Evolutionary conservation across 805 yeast genomes (phyloP), one percentile per base, ranked within the genome.

Genomic region (Yarrowia sp.): DNA sequence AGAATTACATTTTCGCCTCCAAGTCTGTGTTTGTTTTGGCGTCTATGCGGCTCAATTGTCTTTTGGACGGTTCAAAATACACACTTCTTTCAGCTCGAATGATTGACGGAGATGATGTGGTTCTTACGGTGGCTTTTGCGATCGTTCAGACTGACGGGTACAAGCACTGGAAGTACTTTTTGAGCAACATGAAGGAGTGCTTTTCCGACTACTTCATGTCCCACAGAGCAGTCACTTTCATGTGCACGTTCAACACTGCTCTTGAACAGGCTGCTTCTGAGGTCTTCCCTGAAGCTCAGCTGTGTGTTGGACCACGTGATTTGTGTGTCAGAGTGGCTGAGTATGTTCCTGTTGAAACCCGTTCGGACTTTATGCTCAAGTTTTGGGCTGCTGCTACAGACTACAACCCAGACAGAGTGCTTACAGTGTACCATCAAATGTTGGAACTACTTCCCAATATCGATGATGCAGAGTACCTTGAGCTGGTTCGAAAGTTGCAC

Each of bases 151-250:
- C 61, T 3, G 61, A 55, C 38, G 61, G 61, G 6, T 55, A 55
- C 61, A 55, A 55, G 47, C 61, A 55, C 47, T 55, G 61, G 61
- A 55, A 55, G 61, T 55, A 39, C 22, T 55, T 55, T 13, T 13
- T 55, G 38, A 14, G 28, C 47, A 55, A 55, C 47, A 55, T 55
- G 61, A 55, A 55, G 47, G 61, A 55, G 61, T 55, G 61, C 35
- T 55, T 55, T 14, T 10, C 31, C 11, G 61, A 55, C 39, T 55
- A 55, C 15, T 55, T 55, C 8, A 11, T 39, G 61, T 39, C 61
- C 5, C 45, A 55, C 36, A 7, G 39, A 6, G 45, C 47, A 4
- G 61, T 55, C 38, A 55, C 61, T 10, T 55, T 55, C 47, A 39
- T 55, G 61, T 55, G 42, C 61, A 55, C 61, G 6, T 55, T 55